Evolutionary conservation across 805 yeast species (phyloP), one percentile per base, ranked within the genome.

Genomic region (Zygosaccharomyces siamensis): DNA sequence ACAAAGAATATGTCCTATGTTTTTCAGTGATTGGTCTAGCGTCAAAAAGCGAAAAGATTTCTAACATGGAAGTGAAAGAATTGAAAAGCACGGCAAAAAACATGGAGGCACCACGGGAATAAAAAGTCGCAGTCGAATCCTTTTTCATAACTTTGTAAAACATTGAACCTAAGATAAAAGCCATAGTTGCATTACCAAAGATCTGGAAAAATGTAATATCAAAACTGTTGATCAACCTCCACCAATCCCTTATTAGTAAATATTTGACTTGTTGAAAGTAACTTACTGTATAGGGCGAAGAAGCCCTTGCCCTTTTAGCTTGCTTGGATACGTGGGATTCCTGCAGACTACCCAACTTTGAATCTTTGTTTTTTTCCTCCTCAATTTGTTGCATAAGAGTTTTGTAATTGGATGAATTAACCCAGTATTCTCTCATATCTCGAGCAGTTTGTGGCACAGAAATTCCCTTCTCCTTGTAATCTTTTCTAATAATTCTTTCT

Each of bases 11-110:
- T 11, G 73, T 70, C 55, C 77, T 76, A 56, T 80, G 85, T 57
- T 80, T 80, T 59, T 79, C 83, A 30, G 79, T 79, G 52, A 80
- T 75, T 6, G 77, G 74, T 63, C 83, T 72, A 31, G 80, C 73
- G 56, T 79, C 82, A 59, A 70, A 81, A 24, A 79, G 59, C 1
- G 79, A 58, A 64, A 78, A 70, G 50, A 82, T 73, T 64, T 82
- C 88, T 58, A 80, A 69, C 50, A 81, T 61, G 14, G 83, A 80
- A 14, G 82, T 71, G 58, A 81, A 78, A 11, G 85, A 80, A 61
- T 81, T 81, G 65, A 80, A 81, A 59, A 81, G 69, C 40, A 79
- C 73, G 20, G 84, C 82, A 63, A 83, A 83, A 68, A 85, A 86
- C 73, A 85, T 70, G 40, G 83, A 75, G 37, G 88, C 80, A 57